phyloP scores from a whole-genome alignment of 106 monocot genomes.

The Dioscorea alata region DNA sequence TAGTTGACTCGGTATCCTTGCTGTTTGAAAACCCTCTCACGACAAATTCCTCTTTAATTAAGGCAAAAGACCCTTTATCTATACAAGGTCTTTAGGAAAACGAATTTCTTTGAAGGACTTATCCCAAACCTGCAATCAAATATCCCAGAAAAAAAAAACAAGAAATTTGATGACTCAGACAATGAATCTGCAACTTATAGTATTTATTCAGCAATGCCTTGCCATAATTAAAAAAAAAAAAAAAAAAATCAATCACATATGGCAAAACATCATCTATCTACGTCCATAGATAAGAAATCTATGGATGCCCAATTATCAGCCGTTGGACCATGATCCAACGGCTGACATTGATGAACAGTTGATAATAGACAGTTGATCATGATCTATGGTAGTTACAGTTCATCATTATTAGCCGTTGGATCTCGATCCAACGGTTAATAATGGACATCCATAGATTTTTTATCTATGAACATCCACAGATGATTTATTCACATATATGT shows the following conservation, averaged over 20 bases:
- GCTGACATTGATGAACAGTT: too few species aligned
- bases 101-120: constrained; percentile 1
- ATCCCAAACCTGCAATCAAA: constrained; percentile 44
- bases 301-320: too few species aligned
- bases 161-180: not conserved
- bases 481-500: not conserved
- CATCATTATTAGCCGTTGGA: too few species aligned
- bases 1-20: constrained; percentile 33
- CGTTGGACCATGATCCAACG: too few species aligned
- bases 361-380: too few species aligned
- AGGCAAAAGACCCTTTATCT: constrained; percentile 1
- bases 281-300: too few species aligned
- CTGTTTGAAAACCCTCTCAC: constrained; percentile 15
- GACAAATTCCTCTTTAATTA: constrained; percentile 39
- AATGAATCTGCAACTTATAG: not conserved
- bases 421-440: too few species aligned
- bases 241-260: not conserved
- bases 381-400: too few species aligned
- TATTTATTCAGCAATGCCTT: not conserved
- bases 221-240: not conserved
- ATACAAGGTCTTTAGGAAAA: not conserved
- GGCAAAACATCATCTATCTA: too few species aligned
- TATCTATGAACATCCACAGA: too few species aligned
- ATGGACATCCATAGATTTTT: too few species aligned
- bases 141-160: not conserved